These are phyloP conservation scores for Lasiosphaeria miniovina DNA, from an alignment of 495 filamentous ascomycete genomes.

Conservation along the genomic window DNA sequence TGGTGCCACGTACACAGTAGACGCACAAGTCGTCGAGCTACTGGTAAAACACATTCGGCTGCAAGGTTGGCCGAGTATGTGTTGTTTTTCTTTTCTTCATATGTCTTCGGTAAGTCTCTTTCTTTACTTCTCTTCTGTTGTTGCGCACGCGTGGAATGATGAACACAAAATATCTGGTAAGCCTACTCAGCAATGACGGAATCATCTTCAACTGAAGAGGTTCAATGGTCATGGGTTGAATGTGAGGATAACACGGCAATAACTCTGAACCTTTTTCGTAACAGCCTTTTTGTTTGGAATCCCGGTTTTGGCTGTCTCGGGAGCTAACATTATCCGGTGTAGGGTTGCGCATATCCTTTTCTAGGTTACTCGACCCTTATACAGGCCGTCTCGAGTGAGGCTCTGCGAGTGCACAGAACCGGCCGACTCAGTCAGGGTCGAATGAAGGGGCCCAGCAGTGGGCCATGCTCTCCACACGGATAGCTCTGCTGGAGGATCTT, in stretches of 20 bases:
- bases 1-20: background rate
- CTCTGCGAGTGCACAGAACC: background rate
- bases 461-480: too few relatives aligned
- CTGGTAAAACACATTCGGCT: background rate
- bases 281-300: background rate
- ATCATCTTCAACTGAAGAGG: constrained; percentile 1
- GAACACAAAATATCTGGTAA: constrained; percentile 35
- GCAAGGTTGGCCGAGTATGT: background rate
- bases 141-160: constrained; percentile 21
- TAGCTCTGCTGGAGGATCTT: background rate
- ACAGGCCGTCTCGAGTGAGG: background rate
- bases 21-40: background rate
- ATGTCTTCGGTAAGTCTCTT: constrained; percentile 3
- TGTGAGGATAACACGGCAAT: constrained; percentile 28
- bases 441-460: too few relatives aligned
- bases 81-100: background rate
- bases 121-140: background rate
- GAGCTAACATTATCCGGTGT: constrained; percentile 19
- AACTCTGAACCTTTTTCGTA: constrained; percentile 19
- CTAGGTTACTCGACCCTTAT: too few relatives aligned
- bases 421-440: too few relatives aligned
- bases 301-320: background rate
- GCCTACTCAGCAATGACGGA: constrained; percentile 33
- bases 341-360: background rate
- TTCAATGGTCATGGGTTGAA: constrained; percentile 28